These are phyloP conservation scores for Fusarium napiforme DNA, from an alignment of 2,329 filamentous ascomycete species.

Conservation along the genomic window DNA sequence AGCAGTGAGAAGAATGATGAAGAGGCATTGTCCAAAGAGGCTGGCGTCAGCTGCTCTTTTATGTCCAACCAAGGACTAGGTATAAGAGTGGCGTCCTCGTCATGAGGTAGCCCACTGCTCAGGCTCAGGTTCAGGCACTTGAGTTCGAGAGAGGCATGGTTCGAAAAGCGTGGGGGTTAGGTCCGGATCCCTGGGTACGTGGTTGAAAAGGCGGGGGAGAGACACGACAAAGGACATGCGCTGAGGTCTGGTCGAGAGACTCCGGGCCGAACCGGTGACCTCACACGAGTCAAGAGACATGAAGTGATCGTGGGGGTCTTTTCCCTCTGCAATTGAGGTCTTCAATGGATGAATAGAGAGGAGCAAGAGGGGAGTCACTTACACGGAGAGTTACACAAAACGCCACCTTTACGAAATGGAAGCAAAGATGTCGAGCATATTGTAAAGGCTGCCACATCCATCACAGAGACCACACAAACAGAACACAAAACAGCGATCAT, in stretches of 20 bases:
- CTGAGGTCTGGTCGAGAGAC: conserved; percentile 42
- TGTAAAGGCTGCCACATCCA: conserved; percentile 30
- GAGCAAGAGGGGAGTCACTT: background rate
- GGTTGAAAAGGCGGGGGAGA: conserved; percentile 14
- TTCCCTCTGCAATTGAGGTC: background rate
- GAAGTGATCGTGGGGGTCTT: conserved; percentile 17
- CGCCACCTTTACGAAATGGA: conserved; percentile 8
- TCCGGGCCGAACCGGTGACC: conserved; percentile 39
- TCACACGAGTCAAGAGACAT: conserved; percentile 9
- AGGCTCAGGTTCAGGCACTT: conserved; percentile 13
- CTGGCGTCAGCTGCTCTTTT: conserved; percentile 42
- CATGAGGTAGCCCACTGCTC: conserved; percentile 36
- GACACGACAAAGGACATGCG: conserved; percentile 14
- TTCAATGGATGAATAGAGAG: background rate
- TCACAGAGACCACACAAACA: background rate
- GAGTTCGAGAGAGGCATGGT: conserved; percentile 21
- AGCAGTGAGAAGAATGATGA: background rate
- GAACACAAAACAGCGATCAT: conserved; percentile 9
- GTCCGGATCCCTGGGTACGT: conserved; percentile 25
- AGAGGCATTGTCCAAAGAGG: conserved; percentile 13
- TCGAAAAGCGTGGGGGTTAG: conserved; percentile 40
- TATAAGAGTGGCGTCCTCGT: conserved; percentile 32
- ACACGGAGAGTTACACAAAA: conserved; percentile 5
- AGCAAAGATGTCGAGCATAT: conserved; percentile 22
- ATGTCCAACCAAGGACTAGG: conserved; percentile 26